Conservation (phyloP, 139 green algal genomes). For the Chlorokybus atmophyticus region DNA sequence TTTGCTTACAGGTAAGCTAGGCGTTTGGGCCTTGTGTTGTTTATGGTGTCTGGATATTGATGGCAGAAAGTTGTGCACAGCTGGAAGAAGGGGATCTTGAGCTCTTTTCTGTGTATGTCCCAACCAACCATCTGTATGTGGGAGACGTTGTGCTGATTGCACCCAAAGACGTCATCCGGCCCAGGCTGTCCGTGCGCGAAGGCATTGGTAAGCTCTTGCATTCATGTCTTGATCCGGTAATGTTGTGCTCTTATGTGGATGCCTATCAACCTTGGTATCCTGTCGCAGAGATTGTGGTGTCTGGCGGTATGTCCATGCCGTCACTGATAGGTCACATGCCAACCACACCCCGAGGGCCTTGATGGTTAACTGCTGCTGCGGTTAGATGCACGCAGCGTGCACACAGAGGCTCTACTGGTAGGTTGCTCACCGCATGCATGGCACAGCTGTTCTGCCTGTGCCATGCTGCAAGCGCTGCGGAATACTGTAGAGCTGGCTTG, state of each 20-base stretch:
- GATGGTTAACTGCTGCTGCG: no score
- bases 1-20: constrained; percentile 61
- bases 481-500: no score
- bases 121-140: constrained; percentile 81
- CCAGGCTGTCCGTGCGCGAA: constrained; percentile 72
- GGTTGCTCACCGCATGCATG: no score
- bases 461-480: no score
- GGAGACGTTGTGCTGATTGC: constrained; percentile 77
- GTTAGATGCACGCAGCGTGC: no score
- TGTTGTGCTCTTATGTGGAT: background rate
- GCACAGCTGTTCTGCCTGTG: no score
- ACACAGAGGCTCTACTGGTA: no score
- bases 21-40: no score
- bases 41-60: no score
- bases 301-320: constrained; percentile 39
- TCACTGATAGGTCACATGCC: constrained; percentile 7
- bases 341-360: no score
- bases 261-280: background rate
- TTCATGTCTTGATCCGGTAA: background rate
- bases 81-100: constrained; percentile 30
- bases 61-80: no score
- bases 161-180: constrained; percentile 70
- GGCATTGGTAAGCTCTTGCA: constrained; percentile 45
- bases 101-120: constrained; percentile 69
- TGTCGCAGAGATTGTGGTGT: constrained; percentile 33